phyloP scores from a whole-genome alignment of 495 filamentous ascomycete genomes.

The Lindgomyces ingoldianus region DNA sequence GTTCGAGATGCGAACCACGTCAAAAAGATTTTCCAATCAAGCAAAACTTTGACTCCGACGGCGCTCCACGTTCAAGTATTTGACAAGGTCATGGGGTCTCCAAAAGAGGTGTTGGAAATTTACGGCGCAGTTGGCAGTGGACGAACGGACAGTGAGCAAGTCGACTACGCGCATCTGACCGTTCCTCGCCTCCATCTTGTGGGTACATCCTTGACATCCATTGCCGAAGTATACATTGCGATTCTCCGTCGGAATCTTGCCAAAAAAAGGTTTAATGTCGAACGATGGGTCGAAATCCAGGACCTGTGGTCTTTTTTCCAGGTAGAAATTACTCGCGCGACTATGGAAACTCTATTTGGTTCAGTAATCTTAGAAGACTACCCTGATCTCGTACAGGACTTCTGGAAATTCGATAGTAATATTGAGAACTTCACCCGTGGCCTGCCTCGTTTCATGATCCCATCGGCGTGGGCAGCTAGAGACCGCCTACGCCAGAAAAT shows the following conservation, averaged over 20 bases:
- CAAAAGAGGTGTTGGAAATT: neutral
- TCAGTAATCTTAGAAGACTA: conserved; percentile 6
- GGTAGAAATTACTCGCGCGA: conserved; percentile 9
- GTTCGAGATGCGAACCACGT: conserved; percentile 8
- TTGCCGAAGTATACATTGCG: conserved; percentile 6
- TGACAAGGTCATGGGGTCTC: conserved; percentile 11
- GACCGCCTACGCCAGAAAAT: conserved; percentile 5
- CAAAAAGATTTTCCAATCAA: conserved; percentile 10
- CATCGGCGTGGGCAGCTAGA: neutral
- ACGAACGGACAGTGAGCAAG: neutral
- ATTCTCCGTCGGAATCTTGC: conserved; percentile 6
- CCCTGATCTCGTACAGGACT: conserved; percentile 2
- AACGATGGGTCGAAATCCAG: conserved; percentile 18
- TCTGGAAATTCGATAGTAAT: conserved; percentile 18
- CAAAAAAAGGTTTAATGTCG: conserved; percentile 13
- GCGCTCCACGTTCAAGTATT: neutral
- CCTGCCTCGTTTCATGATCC: conserved; percentile 11
- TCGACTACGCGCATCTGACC: neutral
- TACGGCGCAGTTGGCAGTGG: neutral
- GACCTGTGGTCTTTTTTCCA: conserved; percentile 17
- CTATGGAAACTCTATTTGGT: conserved; percentile 9
- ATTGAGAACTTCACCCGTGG: neutral
- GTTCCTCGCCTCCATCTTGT: neutral
- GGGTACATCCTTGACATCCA: neutral
- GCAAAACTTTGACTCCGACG: neutral